These are phyloP conservation scores for Ophiostoma ips DNA, from an alignment of 2,329 filamentous ascomycete species.

Conservation along the genomic window DNA sequence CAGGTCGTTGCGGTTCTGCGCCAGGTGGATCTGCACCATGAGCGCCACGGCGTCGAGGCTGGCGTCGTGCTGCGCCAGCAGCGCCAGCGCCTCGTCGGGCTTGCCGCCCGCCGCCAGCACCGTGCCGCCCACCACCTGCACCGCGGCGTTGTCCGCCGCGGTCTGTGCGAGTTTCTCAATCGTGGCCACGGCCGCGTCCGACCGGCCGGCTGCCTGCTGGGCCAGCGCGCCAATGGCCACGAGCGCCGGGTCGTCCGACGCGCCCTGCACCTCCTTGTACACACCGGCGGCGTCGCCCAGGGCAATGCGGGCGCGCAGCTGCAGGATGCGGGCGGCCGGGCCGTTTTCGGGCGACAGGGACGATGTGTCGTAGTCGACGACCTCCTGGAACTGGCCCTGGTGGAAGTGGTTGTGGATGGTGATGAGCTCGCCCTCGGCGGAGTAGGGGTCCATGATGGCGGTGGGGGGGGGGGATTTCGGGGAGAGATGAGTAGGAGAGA, in stretches of 20 bases:
- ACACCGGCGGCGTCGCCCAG: slow-evolving; percentile 66
- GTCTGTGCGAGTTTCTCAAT: slow-evolving; percentile 55
- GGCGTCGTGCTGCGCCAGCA: slow-evolving; percentile 73
- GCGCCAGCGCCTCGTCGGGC: slow-evolving; percentile 68
- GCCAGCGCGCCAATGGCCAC: slow-evolving; percentile 66
- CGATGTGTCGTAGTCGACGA: slow-evolving; percentile 72
- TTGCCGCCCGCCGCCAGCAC: slow-evolving; percentile 68
- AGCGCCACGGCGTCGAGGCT: slow-evolving; percentile 71
- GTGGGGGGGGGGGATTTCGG: neutral
- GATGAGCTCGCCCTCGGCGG: slow-evolving; percentile 56
- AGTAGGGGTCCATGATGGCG: slow-evolving; percentile 52
- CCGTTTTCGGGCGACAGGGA: slow-evolving; percentile 67
- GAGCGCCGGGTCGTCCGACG: slow-evolving; percentile 53
- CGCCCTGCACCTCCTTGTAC: slow-evolving; percentile 49
- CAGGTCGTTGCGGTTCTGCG: slow-evolving; percentile 82
- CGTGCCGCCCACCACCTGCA: slow-evolving; percentile 72
- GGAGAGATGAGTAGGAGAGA: neutral
- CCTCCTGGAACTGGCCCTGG: slow-evolving; percentile 73
- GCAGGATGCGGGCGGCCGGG: slow-evolving; percentile 61
- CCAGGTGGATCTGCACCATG: slow-evolving; percentile 81
- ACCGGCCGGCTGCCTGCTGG: slow-evolving; percentile 45
- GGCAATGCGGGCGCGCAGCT: slow-evolving; percentile 71
- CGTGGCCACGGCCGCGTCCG: slow-evolving; percentile 45
- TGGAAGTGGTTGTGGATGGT: slow-evolving; percentile 60
- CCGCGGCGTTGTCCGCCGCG: slow-evolving; percentile 58